Evolutionary conservation across 371 early-diverging fungal genomes (phyloP), one percentile per base, ranked within the genome.

Genomic region (Saksenaea oblongispora): DNA sequence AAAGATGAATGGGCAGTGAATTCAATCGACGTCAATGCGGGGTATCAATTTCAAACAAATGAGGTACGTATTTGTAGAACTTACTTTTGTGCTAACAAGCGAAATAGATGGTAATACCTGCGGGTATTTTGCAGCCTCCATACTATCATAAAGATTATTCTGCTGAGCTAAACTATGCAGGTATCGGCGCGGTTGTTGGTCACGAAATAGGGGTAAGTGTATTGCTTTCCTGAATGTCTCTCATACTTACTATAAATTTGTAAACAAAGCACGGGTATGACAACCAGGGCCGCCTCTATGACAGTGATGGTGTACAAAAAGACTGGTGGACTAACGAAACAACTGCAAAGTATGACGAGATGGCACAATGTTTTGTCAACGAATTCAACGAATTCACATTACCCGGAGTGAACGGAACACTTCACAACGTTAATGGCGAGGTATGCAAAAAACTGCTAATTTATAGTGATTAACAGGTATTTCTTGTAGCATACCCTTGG

Each of bases 271-370:
- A 83, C 56, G 80, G 74, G 1, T 79, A 78, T 56, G 83, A 83
- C 56, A 73, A 67, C 44, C 62, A 31, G 11, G 89, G 89, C 34
- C 74, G 83, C 44, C 71, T 78, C 42, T 89, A 73, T 67, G 86
- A 89, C 61, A 58, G 66, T 24, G 58, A 74, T 10, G 77, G 77
- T 39, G 60, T 61, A 37, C 44, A 70, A 24, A 71, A 47, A 9
- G 74, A 86, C 64, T 90, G 91, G 91, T 90, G 89, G 90, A 78
- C 83, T 3, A 71, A 82, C 7, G 60, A 64, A 28, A 82, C 89
- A 0, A 62, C 71, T 14, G 58, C 17, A 24, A 66, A 79, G 34
- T 91, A 87, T 67, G 73, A 83, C 22, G 63, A 76, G 42, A 67
- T 67, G 28, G 67, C 88, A 0, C 59, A 77, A 54, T 88, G 90